Percentiles rank a stretch among this genome's conserved stretches.
Evolutionary conservation across 2,329 filamentous ascomycete species (phyloP).

Genomic region (Monosporascus sp.): DNA sequence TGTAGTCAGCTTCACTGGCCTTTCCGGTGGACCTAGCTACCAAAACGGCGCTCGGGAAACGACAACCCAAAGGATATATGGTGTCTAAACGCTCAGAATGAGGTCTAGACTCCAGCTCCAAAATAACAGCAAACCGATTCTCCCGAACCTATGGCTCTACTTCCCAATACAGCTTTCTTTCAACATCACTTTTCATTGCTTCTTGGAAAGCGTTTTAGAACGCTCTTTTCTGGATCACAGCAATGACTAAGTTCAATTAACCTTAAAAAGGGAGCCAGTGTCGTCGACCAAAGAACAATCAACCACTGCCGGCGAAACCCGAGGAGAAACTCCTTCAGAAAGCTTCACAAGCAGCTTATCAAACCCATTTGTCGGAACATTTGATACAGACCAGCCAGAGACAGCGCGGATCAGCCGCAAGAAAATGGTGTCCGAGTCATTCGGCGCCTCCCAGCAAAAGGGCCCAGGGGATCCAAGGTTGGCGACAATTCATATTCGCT

Average conservation of each 20-base stretch:
- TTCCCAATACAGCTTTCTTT: constrained; percentile 19
- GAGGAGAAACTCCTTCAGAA: constrained; percentile 19
- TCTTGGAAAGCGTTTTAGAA: constrained; percentile 27
- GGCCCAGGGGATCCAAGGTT: constrained; percentile 10
- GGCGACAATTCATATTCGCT: constrained; percentile 15
- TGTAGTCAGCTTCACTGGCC: background rate
- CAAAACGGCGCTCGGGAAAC: background rate
- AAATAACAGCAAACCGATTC: constrained; percentile 4
- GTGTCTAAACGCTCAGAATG: background rate
- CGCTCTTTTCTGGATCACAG: constrained; percentile 26
- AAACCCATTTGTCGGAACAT: constrained; percentile 25
- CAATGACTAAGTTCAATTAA: constrained; percentile 31
- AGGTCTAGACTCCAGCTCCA: background rate
- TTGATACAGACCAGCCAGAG: constrained; percentile 27
- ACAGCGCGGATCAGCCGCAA: constrained; percentile 31
- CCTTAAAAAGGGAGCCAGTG: constrained; percentile 39
- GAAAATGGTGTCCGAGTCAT: constrained; percentile 30
- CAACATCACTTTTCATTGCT: constrained; percentile 24
- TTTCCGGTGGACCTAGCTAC: no score
- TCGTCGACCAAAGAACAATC: constrained; percentile 31
- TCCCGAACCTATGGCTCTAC: constrained; percentile 10
- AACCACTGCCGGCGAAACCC: constrained; percentile 17
- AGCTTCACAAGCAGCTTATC: constrained; percentile 28
- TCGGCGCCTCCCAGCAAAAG: constrained; percentile 21
- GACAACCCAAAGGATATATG: background rate